Evolutionary conservation across 148 eudicot genomes (phyloP).

Genomic region (Heliosperma pusillum): DNA sequence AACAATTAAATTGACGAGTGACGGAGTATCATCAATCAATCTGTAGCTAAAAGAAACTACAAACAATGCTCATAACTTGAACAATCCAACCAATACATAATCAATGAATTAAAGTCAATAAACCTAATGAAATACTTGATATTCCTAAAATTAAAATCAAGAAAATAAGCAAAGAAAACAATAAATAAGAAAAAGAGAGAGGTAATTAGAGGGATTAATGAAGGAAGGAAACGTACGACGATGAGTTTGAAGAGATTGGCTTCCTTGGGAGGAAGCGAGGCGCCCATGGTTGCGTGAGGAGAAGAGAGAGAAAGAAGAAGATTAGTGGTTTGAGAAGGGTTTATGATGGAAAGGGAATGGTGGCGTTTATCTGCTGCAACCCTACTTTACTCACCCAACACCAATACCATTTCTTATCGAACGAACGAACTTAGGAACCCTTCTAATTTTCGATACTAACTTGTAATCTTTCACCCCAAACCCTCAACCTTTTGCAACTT

Average conservation of each 20-base stretch:
- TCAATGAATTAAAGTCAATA: not conserved
- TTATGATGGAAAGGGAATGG: conserved; percentile 22
- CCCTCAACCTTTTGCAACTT: too few relatives aligned
- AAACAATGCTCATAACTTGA: not conserved
- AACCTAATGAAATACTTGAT: not conserved
- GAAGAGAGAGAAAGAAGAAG: conserved; percentile 15
- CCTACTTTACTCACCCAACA: conserved; percentile 37
- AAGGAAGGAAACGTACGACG: conserved; percentile 55
- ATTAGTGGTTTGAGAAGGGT: not conserved
- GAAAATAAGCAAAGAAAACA: not conserved
- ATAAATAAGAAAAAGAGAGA: not conserved
- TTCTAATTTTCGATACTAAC: too few relatives aligned
- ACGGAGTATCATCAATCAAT: not conserved
- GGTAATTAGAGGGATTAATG: not conserved
- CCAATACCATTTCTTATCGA: not conserved
- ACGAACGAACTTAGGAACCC: not conserved
- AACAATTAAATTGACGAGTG: not conserved
- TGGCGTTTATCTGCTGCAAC: conserved; percentile 92
- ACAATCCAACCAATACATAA: not conserved
- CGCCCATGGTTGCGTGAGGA: conserved; percentile 53
- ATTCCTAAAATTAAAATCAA: not conserved
- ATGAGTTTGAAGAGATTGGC: conserved; percentile 95
- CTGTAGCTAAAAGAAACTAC: not conserved
- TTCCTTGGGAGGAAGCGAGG: conserved; percentile 87
- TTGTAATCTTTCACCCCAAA: too few relatives aligned